phyloP scores from a whole-genome alignment of 805 yeast genomes.

The Kodamaea jinghongensis region DNA sequence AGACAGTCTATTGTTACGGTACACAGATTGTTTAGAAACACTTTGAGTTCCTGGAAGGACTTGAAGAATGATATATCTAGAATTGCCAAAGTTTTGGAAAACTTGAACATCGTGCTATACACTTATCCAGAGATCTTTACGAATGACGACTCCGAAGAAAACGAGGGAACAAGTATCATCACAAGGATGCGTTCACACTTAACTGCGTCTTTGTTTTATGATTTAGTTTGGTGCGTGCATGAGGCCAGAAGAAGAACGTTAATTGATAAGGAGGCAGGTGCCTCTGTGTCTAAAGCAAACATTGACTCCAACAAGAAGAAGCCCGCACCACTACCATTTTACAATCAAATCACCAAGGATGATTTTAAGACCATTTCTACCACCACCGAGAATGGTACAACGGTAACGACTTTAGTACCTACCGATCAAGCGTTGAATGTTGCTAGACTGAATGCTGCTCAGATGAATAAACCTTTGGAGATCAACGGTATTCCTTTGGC shows the following conservation, averaged over 20 bases:
- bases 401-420: conserved; percentile 84
- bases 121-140: conserved; percentile 79
- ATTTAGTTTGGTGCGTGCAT: conserved; percentile 90
- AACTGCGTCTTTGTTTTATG: conserved; percentile 88
- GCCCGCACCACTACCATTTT: conserved; percentile 79
- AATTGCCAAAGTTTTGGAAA: conserved; percentile 87
- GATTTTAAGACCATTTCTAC: conserved; percentile 82
- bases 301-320: conserved; percentile 16
- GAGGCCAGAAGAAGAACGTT: conserved; percentile 77
- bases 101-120: conserved; percentile 79
- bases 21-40: conserved; percentile 82
- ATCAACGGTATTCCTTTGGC: conserved; percentile 68
- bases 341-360: conserved; percentile 85
- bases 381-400: conserved; percentile 90
- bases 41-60: conserved; percentile 87
- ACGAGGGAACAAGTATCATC: conserved; percentile 49
- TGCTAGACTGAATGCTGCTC: conserved; percentile 59
- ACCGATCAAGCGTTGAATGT: conserved; percentile 71
- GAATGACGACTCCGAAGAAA: conserved; percentile 50
- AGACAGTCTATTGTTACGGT: conserved; percentile 92
- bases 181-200: conserved; percentile 88
- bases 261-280: conserved; percentile 24
- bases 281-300: conserved; percentile 1
- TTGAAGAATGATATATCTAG: conserved; percentile 88
- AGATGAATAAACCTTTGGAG: conserved; percentile 51